Evolutionary conservation across 257 asterid genomes (phyloP).

Genomic region (Nicotiana attenuata): DNA sequence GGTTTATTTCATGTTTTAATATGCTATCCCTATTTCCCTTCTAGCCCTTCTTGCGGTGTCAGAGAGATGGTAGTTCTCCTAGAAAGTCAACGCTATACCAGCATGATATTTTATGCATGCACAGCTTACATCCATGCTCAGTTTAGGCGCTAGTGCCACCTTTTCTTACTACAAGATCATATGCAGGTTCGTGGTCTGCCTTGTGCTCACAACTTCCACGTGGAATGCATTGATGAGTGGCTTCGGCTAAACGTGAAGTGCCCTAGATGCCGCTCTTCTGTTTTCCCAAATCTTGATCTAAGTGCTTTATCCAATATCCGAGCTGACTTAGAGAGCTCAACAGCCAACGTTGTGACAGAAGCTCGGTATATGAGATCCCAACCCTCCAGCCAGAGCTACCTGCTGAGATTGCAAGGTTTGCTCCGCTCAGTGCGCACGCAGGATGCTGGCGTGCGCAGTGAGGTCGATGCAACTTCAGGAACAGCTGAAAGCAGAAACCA

Average conservation of each 20-base stretch:
- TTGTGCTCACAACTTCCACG: constrained; percentile 97
- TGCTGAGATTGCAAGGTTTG: constrained; percentile 69
- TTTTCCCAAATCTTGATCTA: constrained; percentile 88
- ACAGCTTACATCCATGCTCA: background rate
- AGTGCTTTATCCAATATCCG: constrained; percentile 78
- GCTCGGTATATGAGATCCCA: constrained; percentile 58
- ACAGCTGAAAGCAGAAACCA: constrained; percentile 26
- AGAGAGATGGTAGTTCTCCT: background rate
- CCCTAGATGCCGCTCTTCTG: constrained; percentile 95
- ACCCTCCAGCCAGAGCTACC: constrained; percentile 75
- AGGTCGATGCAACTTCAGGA: constrained; percentile 22
- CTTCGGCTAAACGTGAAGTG: constrained; percentile 86
- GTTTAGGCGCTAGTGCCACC: background rate
- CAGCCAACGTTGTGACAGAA: constrained; percentile 45
- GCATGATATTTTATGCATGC: background rate
- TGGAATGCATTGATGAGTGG: constrained; percentile 97
- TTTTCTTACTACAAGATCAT: constrained; percentile 5
- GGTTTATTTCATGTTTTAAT: background rate
- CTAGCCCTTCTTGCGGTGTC: background rate
- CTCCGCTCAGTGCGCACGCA: constrained; percentile 51
- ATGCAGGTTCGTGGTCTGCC: constrained; percentile 95
- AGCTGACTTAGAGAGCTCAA: constrained; percentile 50
- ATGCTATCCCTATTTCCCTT: background rate
- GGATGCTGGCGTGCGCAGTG: constrained; percentile 26
- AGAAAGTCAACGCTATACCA: background rate